These are phyloP conservation scores for Brachypodium distachyon DNA, from an alignment of 202 grass and related monocot genomes.

Conservation along the genomic window DNA sequence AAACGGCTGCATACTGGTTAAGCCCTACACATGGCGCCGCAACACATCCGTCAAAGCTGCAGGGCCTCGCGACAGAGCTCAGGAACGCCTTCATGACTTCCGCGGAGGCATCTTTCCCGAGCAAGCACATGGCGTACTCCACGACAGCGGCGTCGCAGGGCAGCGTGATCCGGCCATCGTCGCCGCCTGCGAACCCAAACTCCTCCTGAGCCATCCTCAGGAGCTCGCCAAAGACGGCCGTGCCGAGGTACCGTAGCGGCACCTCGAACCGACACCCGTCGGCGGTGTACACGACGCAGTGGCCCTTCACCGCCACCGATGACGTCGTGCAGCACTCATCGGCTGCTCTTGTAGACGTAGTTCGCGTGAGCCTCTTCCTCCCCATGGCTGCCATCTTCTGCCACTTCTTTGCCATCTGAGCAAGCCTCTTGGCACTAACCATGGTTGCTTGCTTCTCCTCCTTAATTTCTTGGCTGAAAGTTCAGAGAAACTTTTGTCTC, in stretches of 20 bases:
- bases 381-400: constrained; percentile 31
- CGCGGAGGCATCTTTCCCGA: constrained; percentile 14
- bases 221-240: constrained; percentile 14
- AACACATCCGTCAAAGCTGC: not conserved
- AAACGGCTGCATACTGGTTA: constrained; percentile 10
- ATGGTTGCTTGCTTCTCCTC: constrained; percentile 32
- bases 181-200: constrained; percentile 20
- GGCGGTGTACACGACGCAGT: constrained; percentile 24
- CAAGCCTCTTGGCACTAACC: constrained; percentile 32
- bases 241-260: constrained; percentile 33
- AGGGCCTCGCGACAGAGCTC: not conserved
- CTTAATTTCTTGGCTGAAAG: not conserved
- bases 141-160: constrained; percentile 14
- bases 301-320: constrained; percentile 25
- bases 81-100: constrained; percentile 25
- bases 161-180: constrained; percentile 20
- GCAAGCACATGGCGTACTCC: constrained; percentile 29
- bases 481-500: not conserved
- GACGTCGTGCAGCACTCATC: not conserved
- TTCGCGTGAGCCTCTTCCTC: constrained; percentile 24
- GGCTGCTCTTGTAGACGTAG: not conserved
- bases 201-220: constrained; percentile 32
- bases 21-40: not conserved
- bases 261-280: constrained; percentile 35
- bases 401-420: constrained; percentile 44